Evolutionary conservation across 208 protist genomes (phyloP).

Genomic region (Trypanosomatidae sp.): DNA sequence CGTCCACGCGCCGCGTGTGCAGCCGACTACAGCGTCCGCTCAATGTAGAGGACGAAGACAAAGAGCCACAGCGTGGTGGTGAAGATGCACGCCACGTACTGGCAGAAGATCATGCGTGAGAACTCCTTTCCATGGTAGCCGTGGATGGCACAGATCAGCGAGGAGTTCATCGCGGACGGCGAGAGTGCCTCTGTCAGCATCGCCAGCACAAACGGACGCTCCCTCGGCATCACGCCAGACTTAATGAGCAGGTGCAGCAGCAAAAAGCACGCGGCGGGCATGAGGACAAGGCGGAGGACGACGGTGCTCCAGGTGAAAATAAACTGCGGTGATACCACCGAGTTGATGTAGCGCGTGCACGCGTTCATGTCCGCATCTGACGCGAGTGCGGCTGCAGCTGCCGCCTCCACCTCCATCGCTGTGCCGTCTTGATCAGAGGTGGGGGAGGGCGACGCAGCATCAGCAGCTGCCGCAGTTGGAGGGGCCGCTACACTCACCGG

Average conservation of each 20-base stretch:
- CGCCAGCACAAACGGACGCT: constrained; percentile 54
- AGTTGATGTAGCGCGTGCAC: constrained; percentile 7
- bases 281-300: constrained; percentile 47
- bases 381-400: background rate
- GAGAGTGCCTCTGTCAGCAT: constrained; percentile 62
- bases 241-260: constrained; percentile 51
- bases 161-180: constrained; percentile 65
- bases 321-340: constrained; percentile 15
- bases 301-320: constrained; percentile 44
- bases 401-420: no score
- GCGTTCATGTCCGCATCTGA: constrained; percentile 1
- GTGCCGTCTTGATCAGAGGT: background rate
- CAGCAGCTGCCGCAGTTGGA: background rate
- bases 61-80: constrained; percentile 68
- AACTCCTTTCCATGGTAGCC: constrained; percentile 54
- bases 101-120: constrained; percentile 60
- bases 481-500: constrained; percentile 5
- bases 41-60: constrained; percentile 33
- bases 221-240: constrained; percentile 35
- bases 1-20: no score
- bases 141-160: constrained; percentile 63
- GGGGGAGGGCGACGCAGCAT: background rate
- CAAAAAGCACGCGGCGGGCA: constrained; percentile 52
- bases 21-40: no score
- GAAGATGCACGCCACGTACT: constrained; percentile 53